Base-by-base conservation (phyloP, 225 moss, liverwort and hornwort species). In the Sphagnum contortum region DNA sequence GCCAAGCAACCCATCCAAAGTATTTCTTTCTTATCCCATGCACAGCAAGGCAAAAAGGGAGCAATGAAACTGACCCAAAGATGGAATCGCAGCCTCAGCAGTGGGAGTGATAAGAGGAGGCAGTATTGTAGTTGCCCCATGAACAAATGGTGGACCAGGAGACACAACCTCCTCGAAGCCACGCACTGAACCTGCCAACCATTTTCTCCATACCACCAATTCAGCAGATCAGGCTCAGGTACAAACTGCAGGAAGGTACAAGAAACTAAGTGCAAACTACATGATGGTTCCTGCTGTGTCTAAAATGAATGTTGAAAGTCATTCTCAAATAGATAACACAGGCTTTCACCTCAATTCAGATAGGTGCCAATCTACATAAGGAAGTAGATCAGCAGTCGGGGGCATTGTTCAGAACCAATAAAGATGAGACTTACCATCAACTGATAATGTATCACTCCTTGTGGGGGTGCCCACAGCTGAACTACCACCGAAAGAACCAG, bases 401-500 rank as follows among this genome's bases (percentile, higher is more conserved):
- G 29, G 29, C 29, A 29, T 29, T 29, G 29, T 29, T 29, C 29
- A 29, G 29, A 29, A 29, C 29, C 29, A 29, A 29, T 1, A 52
- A 5, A 52, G 52, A 52, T 4, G 48, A 12, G 68, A 73, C 84
- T 77, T 69, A 84, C 84, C 70, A 48, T 84, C 81, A 67, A 81
- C 59, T 67, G 84, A 81, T 69, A 68, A 68, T 12, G 79, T 68
- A 66, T 79, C 82, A 66, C 85, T 81, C 72, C 70, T 81, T 12
- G 74, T 79, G 69, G 74, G 74, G 48, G 79, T 82, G 57, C 79
- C 82, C 63, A 76, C 79, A 57, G 72, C 81, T 72, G 79, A 81
- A 62, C 79, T 72, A 3, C 79, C 79, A 71, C 85, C 82, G 74
- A 76, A 49, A 4, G 82, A 85, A 10, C 63, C 55, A 69, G 67